Percentiles rank a stretch among this genome's conserved stretches.
phyloP scores from a whole-genome alignment of 768 basidiomycete genomes.

The Austroboletus festivus region DNA sequence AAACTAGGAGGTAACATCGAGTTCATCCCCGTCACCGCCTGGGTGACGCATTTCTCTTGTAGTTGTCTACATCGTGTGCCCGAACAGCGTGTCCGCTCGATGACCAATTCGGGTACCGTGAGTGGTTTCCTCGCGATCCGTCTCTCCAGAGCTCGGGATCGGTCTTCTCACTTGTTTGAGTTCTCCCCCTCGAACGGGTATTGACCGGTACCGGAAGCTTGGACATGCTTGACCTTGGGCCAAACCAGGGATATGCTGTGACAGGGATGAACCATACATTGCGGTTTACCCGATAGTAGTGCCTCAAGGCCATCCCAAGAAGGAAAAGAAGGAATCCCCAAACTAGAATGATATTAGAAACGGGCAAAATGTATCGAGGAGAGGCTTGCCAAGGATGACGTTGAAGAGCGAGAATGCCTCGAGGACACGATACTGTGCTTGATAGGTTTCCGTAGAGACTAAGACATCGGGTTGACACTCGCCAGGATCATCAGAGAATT shows the following conservation, averaged over 20 bases:
- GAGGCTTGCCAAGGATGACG: conserved; percentile 56
- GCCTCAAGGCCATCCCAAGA: conserved; percentile 41
- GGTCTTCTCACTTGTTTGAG: conserved; percentile 28
- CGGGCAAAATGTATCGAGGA: neutral
- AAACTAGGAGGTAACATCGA: conserved; percentile 4
- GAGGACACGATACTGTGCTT: conserved; percentile 84
- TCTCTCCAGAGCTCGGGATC: conserved; percentile 22
- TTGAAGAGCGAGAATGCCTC: conserved; percentile 81
- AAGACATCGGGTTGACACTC: conserved; percentile 5
- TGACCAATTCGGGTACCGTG: conserved; percentile 20
- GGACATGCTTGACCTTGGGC: conserved; percentile 34
- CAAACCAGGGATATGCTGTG: conserved; percentile 72
- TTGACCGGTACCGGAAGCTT: conserved; percentile 44
- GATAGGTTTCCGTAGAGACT: conserved; percentile 86
- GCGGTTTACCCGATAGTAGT: conserved; percentile 41
- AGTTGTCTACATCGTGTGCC: conserved; percentile 36
- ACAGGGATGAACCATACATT: conserved; percentile 70
- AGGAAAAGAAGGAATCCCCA: conserved; percentile 47
- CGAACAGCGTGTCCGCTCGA: conserved; percentile 18
- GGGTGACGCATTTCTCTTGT: conserved; percentile 41
- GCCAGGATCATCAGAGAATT: neutral
- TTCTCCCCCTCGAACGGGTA: conserved; percentile 35
- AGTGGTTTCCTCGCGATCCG: conserved; percentile 17
- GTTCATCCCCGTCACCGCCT: conserved; percentile 37
- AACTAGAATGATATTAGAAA: conserved; percentile 35